Evolutionary conservation across 2,329 filamentous ascomycete species (phyloP).

Genomic region (Cladophialophora exuberans): DNA sequence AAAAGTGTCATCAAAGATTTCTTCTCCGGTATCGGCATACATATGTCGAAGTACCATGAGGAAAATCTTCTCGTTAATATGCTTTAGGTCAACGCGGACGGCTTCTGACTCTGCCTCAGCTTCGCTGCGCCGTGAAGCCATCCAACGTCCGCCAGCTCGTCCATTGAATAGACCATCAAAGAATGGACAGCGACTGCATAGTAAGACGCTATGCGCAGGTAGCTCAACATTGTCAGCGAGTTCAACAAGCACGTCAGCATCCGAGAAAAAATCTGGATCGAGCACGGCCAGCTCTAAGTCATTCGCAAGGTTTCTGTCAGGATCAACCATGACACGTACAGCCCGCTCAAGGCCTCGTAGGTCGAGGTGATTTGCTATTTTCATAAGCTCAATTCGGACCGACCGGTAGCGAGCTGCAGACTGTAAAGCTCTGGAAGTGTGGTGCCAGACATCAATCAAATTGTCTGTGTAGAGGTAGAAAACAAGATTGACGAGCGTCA

Average conservation of each 20-base stretch:
- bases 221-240: slow-evolving; percentile 72
- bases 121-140: slow-evolving; percentile 67
- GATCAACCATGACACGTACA: slow-evolving; percentile 72
- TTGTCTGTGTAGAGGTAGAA: slow-evolving; percentile 81
- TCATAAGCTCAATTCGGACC: slow-evolving; percentile 85
- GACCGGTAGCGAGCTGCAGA: slow-evolving; percentile 76
- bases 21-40: slow-evolving; percentile 79
- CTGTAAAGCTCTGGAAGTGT: slow-evolving; percentile 66
- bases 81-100: slow-evolving; percentile 77
- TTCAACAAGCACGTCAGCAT: slow-evolving; percentile 78
- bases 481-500: slow-evolving; percentile 77
- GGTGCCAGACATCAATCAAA: slow-evolving; percentile 84
- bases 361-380: slow-evolving; percentile 71
- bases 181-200: slow-evolving; percentile 87
- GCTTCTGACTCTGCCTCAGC: slow-evolving; percentile 49
- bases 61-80: slow-evolving; percentile 75
- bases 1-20: slow-evolving; percentile 79
- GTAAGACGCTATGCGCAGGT: slow-evolving; percentile 73
- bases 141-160: slow-evolving; percentile 83
- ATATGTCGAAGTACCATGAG: slow-evolving; percentile 76
- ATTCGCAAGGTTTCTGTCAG: slow-evolving; percentile 64
- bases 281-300: slow-evolving; percentile 73
- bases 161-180: slow-evolving; percentile 89
- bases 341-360: slow-evolving; percentile 74
- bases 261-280: slow-evolving; percentile 72